Conservation (phyloP, 2,329 filamentous ascomycete species). For the Paramyrothecium roridum region DNA sequence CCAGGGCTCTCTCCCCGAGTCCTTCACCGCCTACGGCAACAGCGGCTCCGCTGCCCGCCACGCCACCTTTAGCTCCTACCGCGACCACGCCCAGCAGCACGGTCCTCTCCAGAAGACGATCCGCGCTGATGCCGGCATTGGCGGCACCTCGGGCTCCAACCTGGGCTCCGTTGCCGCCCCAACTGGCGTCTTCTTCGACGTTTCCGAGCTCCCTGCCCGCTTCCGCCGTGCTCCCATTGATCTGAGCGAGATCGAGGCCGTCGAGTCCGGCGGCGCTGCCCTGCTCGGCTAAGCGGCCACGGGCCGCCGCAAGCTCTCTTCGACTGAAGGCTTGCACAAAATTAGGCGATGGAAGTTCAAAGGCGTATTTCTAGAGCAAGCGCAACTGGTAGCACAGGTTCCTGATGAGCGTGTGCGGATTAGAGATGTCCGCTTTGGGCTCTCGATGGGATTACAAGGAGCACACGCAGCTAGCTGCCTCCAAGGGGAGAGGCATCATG, state of each 20-base stretch:
- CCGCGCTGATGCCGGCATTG: constrained; percentile 41
- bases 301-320: not conserved
- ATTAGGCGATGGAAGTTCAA: not conserved
- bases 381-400: no score
- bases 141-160: constrained; percentile 62
- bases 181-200: constrained; percentile 80
- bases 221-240: constrained; percentile 76
- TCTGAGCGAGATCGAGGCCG: constrained; percentile 85
- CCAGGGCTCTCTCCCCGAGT: constrained; percentile 57
- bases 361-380: not conserved
- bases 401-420: no score
- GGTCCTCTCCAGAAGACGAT: constrained; percentile 66
- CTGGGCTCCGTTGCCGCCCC: constrained; percentile 71
- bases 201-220: constrained; percentile 78
- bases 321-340: not conserved
- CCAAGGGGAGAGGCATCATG: no score
- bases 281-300: constrained; percentile 39
- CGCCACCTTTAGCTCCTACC: constrained; percentile 71
- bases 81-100: constrained; percentile 74
- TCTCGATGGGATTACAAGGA: no score
- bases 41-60: constrained; percentile 37
- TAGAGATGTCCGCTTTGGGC: no score
- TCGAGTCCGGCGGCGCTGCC: constrained; percentile 86
- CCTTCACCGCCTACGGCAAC: constrained; percentile 36
- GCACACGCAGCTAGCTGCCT: no score